These are phyloP conservation scores for Aleurites moluccanus DNA, from an alignment of 441 rosid genomes.

Conservation along the genomic window DNA sequence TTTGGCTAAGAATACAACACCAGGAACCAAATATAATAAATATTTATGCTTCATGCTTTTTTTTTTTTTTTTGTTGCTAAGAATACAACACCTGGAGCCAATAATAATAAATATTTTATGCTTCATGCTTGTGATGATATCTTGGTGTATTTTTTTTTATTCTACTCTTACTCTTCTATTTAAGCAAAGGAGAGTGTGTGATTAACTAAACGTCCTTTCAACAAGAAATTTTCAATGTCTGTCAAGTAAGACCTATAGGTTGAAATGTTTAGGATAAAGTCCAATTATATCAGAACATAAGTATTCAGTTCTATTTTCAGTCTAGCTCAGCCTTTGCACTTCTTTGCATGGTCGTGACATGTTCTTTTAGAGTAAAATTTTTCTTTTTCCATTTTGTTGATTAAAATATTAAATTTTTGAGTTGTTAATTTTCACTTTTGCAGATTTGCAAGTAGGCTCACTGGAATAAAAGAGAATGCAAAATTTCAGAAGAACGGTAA, in stretches of 20 bases:
- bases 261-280: not conserved
- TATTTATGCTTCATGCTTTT: not conserved
- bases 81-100: not conserved
- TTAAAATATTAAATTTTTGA: not conserved
- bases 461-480: constrained; percentile 81
- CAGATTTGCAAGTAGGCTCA: constrained; percentile 82
- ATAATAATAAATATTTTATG: not conserved
- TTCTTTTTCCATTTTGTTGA: not conserved
- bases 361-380: not conserved
- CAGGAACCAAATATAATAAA: not conserved
- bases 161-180: not conserved
- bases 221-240: not conserved
- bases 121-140: not conserved
- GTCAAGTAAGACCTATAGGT: not conserved
- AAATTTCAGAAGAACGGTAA: constrained; percentile 65
- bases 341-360: not conserved
- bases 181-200: not conserved
- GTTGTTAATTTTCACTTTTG: constrained; percentile 17
- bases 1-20: not conserved
- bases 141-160: no score
- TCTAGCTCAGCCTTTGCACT: not conserved
- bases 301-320: not conserved
- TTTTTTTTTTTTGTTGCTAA: no score
- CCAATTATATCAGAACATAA: not conserved
- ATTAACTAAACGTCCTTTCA: not conserved